Evolutionary conservation across 352 stramenopile genomes (phyloP).

Genomic region (Pseudoperonospora humuli): DNA sequence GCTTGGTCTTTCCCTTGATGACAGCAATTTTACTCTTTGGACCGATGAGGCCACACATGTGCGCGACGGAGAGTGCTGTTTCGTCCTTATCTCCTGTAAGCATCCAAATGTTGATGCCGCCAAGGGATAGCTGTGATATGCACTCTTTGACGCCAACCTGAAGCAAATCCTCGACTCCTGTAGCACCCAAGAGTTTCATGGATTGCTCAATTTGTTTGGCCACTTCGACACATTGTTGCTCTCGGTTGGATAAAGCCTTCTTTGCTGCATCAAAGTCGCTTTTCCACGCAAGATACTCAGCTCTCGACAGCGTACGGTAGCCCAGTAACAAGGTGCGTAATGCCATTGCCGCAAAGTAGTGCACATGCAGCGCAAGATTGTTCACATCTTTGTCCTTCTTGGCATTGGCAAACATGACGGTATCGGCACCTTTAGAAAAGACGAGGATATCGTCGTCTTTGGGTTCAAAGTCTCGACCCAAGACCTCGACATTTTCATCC

Average conservation of each 20-base stretch:
- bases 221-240: conserved; percentile 58
- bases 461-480: conserved; percentile 12
- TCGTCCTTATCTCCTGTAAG: conserved; percentile 99
- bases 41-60: conserved; percentile 91
- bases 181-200: conserved; percentile 90
- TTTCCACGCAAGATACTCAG: conserved; percentile 72
- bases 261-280: conserved; percentile 58
- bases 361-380: conserved; percentile 69
- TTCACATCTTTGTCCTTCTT: conserved; percentile 64
- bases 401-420: conserved; percentile 80
- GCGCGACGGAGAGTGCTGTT: conserved; percentile 97
- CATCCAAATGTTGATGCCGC: conserved; percentile 98
- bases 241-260: conserved; percentile 53
- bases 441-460: conserved; percentile 58
- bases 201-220: conserved; percentile 69
- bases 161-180: conserved; percentile 95
- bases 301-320: conserved; percentile 50
- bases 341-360: conserved; percentile 84
- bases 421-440: conserved; percentile 87
- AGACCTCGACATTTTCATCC: conserved; percentile 14
- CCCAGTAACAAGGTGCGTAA: conserved; percentile 81
- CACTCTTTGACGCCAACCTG: conserved; percentile 95
- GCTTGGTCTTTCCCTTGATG: conserved; percentile 72
- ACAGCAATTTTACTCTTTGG: conserved; percentile 75
- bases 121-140: conserved; percentile 91